Conservation (phyloP, 805 yeast genomes). For the Peterozyma toletana region DNA sequence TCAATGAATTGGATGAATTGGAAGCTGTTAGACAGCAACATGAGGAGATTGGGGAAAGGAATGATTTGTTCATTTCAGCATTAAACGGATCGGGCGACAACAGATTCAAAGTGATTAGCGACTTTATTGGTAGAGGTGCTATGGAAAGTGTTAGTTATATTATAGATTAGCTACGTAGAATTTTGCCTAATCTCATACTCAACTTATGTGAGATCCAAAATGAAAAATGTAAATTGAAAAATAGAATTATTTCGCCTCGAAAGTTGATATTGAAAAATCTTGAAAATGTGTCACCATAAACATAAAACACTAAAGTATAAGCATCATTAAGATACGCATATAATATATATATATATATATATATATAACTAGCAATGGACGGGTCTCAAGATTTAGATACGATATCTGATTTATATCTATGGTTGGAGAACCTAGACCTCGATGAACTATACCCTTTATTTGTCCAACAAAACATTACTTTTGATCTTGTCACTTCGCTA, state of each 20-base stretch:
- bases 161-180: neutral
- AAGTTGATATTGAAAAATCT: no score
- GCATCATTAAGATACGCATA: no score
- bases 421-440: slow-evolving; percentile 4
- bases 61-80: slow-evolving; percentile 54
- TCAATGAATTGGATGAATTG: slow-evolving; percentile 63
- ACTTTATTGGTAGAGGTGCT: slow-evolving; percentile 84
- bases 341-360: no score
- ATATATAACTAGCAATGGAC: no score
- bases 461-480: slow-evolving; percentile 43
- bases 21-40: slow-evolving; percentile 53
- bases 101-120: slow-evolving; percentile 68
- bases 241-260: no score
- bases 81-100: slow-evolving; percentile 38
- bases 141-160: slow-evolving; percentile 37
- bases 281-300: no score
- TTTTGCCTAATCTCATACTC: no score
- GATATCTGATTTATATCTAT: slow-evolving; percentile 3
- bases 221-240: no score
- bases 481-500: slow-evolving; percentile 49
- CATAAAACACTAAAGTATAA: no score
- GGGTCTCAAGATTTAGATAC: no score
- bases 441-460: slow-evolving; percentile 4
- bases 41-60: slow-evolving; percentile 51
- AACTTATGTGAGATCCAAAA: no score